These are phyloP conservation scores for Fraxinus xanthoxyloides DNA, from an alignment of 305 asterid species.

Conservation along the genomic window DNA sequence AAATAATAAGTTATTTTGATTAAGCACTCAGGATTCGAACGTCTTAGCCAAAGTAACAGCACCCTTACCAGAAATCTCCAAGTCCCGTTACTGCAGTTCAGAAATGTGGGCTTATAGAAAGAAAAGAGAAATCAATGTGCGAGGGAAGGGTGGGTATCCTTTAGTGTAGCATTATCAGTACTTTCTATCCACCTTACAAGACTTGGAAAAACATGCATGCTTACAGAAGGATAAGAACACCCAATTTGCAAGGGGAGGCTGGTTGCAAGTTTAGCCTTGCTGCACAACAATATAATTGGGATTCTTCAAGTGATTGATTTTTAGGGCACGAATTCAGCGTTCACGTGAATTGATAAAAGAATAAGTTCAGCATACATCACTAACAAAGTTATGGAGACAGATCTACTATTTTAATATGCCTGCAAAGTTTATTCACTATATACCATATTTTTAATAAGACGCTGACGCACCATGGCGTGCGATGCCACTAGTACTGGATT, in stretches of 20 bases:
- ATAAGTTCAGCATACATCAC: neutral
- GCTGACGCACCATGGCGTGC: neutral
- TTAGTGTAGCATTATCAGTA: neutral
- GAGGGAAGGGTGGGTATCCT: neutral
- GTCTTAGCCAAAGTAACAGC: neutral
- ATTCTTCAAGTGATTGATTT: neutral
- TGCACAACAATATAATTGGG: neutral
- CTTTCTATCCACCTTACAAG: neutral
- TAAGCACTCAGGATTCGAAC: neutral
- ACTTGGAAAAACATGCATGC: neutral
- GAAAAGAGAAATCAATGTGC: neutral
- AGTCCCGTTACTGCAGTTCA: neutral
- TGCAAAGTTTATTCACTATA: neutral
- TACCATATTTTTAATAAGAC: neutral
- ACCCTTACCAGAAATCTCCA: neutral
- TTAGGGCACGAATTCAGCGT: neutral
- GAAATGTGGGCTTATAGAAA: neutral
- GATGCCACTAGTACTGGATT: neutral
- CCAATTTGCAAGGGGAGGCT: neutral
- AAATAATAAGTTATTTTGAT: neutral
- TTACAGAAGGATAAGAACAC: neutral
- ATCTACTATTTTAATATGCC: neutral
- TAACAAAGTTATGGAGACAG: neutral
- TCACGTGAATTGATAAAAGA: neutral
- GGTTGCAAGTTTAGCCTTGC: neutral